These are phyloP conservation scores for Calonectria honghensis DNA, from an alignment of 2,329 filamentous ascomycete genomes.

Conservation along the genomic window DNA sequence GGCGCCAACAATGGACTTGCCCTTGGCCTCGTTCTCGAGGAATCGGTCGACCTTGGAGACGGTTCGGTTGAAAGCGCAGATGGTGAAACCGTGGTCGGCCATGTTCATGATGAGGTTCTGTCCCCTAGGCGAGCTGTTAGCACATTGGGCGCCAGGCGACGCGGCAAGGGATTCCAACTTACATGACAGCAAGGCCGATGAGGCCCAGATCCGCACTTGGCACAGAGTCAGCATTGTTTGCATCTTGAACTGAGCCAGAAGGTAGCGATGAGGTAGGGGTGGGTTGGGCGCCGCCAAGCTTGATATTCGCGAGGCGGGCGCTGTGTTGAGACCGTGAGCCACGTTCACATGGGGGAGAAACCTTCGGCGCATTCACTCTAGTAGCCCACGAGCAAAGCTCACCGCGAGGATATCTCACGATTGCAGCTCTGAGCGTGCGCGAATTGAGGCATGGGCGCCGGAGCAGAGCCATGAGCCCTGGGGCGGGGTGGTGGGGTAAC, in stretches of 20 bases:
- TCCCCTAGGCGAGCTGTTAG: constrained; percentile 67
- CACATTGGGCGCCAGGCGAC: constrained; percentile 43
- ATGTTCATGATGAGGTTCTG: constrained; percentile 94
- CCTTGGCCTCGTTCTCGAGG: constrained; percentile 92
- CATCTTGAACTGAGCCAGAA: constrained; percentile 54
- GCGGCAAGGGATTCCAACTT: constrained; percentile 60
- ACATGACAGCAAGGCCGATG: constrained; percentile 94
- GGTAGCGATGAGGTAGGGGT: constrained; percentile 56
- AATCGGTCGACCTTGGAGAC: constrained; percentile 98
- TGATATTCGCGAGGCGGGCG: constrained; percentile 84
- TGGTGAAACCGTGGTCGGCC: constrained; percentile 94
- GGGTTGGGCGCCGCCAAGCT: constrained; percentile 78
- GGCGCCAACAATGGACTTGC: constrained; percentile 96
- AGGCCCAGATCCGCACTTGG: constrained; percentile 91
- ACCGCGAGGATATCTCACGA: constrained; percentile 47
- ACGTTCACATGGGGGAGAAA: constrained; percentile 54
- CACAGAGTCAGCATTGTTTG: constrained; percentile 73
- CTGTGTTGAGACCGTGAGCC: constrained; percentile 69
- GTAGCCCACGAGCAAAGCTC: constrained; percentile 36
- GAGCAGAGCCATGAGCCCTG: constrained; percentile 48
- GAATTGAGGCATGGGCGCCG: constrained; percentile 58
- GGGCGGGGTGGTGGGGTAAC: constrained; percentile 65
- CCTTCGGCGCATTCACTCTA: background rate
- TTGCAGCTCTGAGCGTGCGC: constrained; percentile 54
- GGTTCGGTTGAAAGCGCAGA: constrained; percentile 99